Evolutionary conservation across 1,284 basidiomycete genomes (phyloP), one percentile per base, ranked within the genome.

Genomic region (Boletellus deceptivus): DNA sequence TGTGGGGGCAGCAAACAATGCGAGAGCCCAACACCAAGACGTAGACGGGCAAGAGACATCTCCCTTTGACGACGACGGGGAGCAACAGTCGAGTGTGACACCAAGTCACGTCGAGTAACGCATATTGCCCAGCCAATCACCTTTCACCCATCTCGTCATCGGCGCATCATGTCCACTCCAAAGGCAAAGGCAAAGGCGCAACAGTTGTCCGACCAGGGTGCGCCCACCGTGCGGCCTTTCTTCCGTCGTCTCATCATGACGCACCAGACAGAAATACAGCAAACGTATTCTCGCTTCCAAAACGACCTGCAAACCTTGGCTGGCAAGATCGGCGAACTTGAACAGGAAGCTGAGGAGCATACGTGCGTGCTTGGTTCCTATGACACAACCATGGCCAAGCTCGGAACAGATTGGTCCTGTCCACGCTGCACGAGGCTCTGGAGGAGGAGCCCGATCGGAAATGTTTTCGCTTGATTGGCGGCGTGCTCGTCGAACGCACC

Each of bases 391-490:
- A 22, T 50, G 39, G 52, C 55, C 10, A 44, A 55, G 33, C 13
- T 52, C 51, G 43, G 20, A 46, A 43, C 60, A 98, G 94, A 38
- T 78, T 99, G 16, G 97, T 99, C 9, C 79, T 99, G 41, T 80
- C 82, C 2, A 98, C 96, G 1, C 74, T 99, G 25, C 81, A 87
- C 53, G 86, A 94, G 59, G 84, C 85, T 8, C 75, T 90, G 38
- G 77, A 75, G 29, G 79, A 81, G 52, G 91, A 96, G 54, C 93
- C 96, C 22, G 79, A 86, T 64, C 85, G 97, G 54, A 94, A 93
- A 72, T 99, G 97, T 72, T 99, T 98, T 73, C 86, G 97, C 44
- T 78, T 99, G 59, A 91, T 99, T 55, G 97, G 97, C 11, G 97
- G 96, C 27, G 88, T 98, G 3, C 80, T 99, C 9, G 95, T 98